These are phyloP conservation scores for Calonectria hawksworthii DNA, from an alignment of 2,329 filamentous ascomycete species.

Conservation along the genomic window DNA sequence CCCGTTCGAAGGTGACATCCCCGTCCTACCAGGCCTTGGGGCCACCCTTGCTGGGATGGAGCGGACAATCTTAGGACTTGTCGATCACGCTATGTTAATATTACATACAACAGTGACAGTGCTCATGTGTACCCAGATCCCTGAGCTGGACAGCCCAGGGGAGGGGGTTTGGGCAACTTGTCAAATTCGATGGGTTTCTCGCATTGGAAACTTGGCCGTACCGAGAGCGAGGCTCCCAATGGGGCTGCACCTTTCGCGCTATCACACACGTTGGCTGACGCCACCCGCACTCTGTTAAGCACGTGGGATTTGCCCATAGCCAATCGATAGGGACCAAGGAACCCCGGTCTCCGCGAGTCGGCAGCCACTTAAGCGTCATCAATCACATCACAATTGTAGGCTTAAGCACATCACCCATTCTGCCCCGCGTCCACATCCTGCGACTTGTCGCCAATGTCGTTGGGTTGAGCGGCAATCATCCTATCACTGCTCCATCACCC, in stretches of 20 bases:
- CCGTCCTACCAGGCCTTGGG: background rate
- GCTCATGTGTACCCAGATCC: background rate
- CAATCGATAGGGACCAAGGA: slow-evolving; percentile 14
- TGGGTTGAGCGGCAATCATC: background rate
- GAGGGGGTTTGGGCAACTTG: background rate
- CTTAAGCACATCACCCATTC: background rate
- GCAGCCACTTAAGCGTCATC: background rate
- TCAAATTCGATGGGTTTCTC: background rate
- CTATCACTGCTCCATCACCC: background rate
- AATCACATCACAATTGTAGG: slow-evolving; percentile 1
- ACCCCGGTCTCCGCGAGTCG: background rate
- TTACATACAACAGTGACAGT: slow-evolving; percentile 8
- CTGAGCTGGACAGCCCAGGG: background rate
- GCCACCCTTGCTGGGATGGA: slow-evolving; percentile 4
- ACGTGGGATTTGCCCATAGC: slow-evolving; percentile 14
- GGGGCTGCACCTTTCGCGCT: background rate
- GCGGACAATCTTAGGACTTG: slow-evolving; percentile 11
- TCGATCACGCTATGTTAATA: slow-evolving; percentile 13
- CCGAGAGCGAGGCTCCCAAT: background rate
- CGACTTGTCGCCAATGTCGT: background rate
- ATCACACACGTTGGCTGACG: slow-evolving; percentile 3
- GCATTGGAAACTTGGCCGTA: background rate
- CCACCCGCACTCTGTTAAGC: slow-evolving; percentile 15
- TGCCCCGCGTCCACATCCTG: background rate
- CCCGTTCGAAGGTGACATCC: background rate